Conservation (phyloP, 768 basidiomycete species). For the Boletus eberwhitei region DNA sequence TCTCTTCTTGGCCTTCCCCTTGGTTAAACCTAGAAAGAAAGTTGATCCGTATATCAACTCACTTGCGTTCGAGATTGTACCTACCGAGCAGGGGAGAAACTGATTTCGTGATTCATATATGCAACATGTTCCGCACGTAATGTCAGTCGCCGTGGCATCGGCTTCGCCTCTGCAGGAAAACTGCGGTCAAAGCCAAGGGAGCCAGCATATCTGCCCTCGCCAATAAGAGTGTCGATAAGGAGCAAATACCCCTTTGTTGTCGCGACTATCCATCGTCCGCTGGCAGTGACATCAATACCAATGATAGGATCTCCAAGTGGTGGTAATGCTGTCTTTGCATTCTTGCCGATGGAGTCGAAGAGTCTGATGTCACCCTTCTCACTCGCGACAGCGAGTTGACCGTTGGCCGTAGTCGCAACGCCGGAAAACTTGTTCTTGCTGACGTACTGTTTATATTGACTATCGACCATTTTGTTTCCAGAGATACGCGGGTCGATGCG, state of each 20-base stretch:
- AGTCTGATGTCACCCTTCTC: slow-evolving; percentile 96
- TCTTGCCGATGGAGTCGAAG: slow-evolving; percentile 96
- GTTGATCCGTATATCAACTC: neutral
- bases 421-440: slow-evolving; percentile 95
- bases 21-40: slow-evolving; percentile 75
- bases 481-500: slow-evolving; percentile 94
- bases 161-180: slow-evolving; percentile 94
- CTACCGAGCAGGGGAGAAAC: slow-evolving; percentile 92
- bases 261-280: slow-evolving; percentile 93
- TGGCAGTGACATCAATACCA: slow-evolving; percentile 91
- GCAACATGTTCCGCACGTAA: slow-evolving; percentile 89
- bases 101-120: slow-evolving; percentile 85
- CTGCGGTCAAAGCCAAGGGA: slow-evolving; percentile 87
- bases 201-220: slow-evolving; percentile 81
- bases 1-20: slow-evolving; percentile 84
- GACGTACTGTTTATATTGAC: slow-evolving; percentile 93
- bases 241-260: slow-evolving; percentile 93
- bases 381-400: slow-evolving; percentile 89
- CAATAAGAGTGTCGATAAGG: slow-evolving; percentile 92
- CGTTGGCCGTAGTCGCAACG: slow-evolving; percentile 80
- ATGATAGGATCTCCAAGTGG: slow-evolving; percentile 93
- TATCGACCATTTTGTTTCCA: slow-evolving; percentile 90
- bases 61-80: slow-evolving; percentile 6
- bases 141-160: slow-evolving; percentile 83
- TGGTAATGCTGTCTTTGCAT: slow-evolving; percentile 96